phyloP scores from a whole-genome alignment of 2,329 filamentous ascomycete genomes.

The Furcasterigmium sp. region DNA sequence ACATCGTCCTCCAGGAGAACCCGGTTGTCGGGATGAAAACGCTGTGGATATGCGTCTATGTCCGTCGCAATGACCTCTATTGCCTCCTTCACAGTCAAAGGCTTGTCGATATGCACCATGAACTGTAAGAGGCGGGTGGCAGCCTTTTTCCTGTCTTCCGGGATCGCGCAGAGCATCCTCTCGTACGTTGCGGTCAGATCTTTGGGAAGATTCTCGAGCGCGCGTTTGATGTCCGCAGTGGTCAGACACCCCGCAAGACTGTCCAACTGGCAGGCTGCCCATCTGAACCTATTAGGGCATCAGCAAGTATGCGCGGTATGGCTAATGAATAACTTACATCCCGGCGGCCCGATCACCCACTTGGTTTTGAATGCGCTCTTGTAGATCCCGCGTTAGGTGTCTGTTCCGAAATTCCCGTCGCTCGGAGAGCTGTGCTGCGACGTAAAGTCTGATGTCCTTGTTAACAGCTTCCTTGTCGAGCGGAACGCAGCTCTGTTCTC shows the following conservation, averaged over 20 bases:
- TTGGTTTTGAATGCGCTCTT: neutral
- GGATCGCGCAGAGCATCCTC: constrained; percentile 9
- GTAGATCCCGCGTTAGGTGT: neutral
- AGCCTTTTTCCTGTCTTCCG: constrained; percentile 5
- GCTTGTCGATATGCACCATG: constrained; percentile 11
- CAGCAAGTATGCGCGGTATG: neutral
- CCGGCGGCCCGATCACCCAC: neutral
- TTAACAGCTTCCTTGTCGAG: neutral
- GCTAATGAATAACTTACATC: neutral
- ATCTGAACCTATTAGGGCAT: constrained; percentile 10
- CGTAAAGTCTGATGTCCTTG: constrained; percentile 1
- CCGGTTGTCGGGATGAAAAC: constrained; percentile 10
- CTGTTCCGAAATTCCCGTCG: neutral
- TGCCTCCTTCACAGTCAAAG: constrained; percentile 15
- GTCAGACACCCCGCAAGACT: constrained; percentile 1
- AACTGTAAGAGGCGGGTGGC: constrained; percentile 17
- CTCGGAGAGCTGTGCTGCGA: neutral
- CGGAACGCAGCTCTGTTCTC: neutral
- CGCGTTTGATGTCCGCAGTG: neutral
- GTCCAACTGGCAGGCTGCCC: neutral
- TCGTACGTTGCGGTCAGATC: constrained; percentile 3
- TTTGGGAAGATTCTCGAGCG: neutral
- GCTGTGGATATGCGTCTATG: constrained; percentile 5
- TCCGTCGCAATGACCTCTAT: constrained; percentile 17
- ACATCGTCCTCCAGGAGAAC: constrained; percentile 4